Percentiles rank a stretch among this genome's conserved stretches.
These are phyloP conservation scores for Dionaea muscipula DNA, from an alignment of 179 eudicot species.

Conservation along the genomic window DNA sequence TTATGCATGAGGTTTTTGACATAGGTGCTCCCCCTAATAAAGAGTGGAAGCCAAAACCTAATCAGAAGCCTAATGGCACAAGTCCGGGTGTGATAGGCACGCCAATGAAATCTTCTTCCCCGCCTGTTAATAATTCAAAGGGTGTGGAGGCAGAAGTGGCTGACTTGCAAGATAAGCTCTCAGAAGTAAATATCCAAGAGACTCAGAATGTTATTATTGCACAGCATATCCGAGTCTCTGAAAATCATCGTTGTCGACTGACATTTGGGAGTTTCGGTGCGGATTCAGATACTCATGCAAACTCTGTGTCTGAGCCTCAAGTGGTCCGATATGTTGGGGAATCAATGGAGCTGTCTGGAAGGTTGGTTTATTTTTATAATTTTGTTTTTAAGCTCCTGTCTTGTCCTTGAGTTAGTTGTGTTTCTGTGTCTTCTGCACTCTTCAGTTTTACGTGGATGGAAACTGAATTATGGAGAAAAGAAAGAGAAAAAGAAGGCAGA, in stretches of 20 bases:
- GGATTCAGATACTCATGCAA: constrained; percentile 29
- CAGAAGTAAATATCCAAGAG: constrained; percentile 31
- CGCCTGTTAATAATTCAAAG: constrained; percentile 25
- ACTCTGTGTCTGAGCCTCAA: constrained; percentile 21
- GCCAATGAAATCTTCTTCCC: constrained; percentile 43
- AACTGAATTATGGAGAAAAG: too few relatives aligned
- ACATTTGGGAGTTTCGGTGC: constrained; percentile 80
- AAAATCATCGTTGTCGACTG: constrained; percentile 53
- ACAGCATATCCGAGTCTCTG: constrained; percentile 73
- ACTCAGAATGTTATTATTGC: constrained; percentile 81
- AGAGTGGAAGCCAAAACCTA: constrained; percentile 93
- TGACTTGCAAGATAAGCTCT: constrained; percentile 38
- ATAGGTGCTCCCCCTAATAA: constrained; percentile 50
- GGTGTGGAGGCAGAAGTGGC: constrained; percentile 26
- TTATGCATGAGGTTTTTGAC: constrained; percentile 5
- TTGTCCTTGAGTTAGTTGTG: background rate
- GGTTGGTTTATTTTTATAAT: constrained; percentile 24
- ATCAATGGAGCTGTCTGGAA: constrained; percentile 30
- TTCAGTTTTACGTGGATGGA: too few relatives aligned
- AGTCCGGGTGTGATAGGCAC: constrained; percentile 60
- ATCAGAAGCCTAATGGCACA: constrained; percentile 31
- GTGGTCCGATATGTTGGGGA: constrained; percentile 28
- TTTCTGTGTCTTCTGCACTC: too few relatives aligned
- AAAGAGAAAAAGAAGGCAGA: too few relatives aligned
- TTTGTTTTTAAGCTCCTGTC: background rate